Conservation (phyloP, 2,329 filamentous ascomycete genomes). For the Talaromyces sp. region DNA sequence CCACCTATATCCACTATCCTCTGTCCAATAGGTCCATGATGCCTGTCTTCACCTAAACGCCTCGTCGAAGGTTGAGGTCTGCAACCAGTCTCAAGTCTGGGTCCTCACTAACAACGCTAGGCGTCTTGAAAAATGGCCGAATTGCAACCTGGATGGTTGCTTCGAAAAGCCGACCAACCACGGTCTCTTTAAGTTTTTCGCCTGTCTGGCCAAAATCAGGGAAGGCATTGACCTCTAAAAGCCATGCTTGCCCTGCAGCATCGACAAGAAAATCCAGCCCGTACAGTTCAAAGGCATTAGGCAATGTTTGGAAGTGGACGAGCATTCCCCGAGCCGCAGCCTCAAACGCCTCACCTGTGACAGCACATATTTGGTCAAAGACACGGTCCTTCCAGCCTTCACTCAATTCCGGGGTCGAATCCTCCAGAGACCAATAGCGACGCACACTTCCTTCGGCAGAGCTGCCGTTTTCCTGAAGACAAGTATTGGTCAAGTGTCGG, state of each 20-base stretch:
- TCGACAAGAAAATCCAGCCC: conserved; percentile 89
- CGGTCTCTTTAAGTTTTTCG: conserved; percentile 57
- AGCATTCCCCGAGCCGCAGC: conserved; percentile 79
- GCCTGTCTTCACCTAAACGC: background rate
- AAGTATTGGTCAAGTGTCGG: conserved; percentile 90
- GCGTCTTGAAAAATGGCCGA: conserved; percentile 58
- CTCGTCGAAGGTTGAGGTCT: conserved; percentile 38
- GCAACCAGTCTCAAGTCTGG: conserved; percentile 35
- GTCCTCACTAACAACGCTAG: conserved; percentile 15
- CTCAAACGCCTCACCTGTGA: conserved; percentile 77
- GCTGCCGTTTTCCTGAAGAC: conserved; percentile 64
- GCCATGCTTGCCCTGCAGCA: conserved; percentile 57
- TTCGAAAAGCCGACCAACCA: conserved; percentile 74
- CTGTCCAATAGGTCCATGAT: background rate
- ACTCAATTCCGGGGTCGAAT: conserved; percentile 26
- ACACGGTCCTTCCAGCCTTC: conserved; percentile 55
- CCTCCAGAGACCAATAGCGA: conserved; percentile 67
- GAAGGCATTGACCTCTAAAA: conserved; percentile 93
- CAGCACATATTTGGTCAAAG: conserved; percentile 67
- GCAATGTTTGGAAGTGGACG: conserved; percentile 85
- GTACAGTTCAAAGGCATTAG: conserved; percentile 87
- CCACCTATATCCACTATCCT: background rate
- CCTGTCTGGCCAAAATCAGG: conserved; percentile 95
- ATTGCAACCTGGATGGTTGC: conserved; percentile 67
- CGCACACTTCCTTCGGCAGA: conserved; percentile 62